Base-by-base conservation (phyloP, 148 eudicot genomes). In the Diospyros lotus region DNA sequence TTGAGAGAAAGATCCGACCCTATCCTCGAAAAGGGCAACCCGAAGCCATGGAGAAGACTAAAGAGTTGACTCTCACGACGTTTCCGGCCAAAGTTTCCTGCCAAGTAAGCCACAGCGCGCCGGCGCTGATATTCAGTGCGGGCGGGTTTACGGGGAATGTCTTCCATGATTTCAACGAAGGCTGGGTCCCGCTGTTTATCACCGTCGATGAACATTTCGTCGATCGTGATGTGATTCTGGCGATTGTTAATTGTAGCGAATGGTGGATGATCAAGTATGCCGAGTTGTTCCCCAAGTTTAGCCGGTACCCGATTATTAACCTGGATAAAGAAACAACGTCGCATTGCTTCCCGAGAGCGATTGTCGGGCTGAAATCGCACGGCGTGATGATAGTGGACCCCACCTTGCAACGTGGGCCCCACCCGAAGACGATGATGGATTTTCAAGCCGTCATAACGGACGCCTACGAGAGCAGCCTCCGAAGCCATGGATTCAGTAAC, bases 351-450 rank as follows among this genome's bases (percentile, higher is more conserved):
- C 79, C 86, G 0, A 81, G 83, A 0, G 90, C 71, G 6, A 80
- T 64, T 3, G 83, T 75, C 0, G 90, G 88, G 51, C 86, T 87
- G 28, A 77, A 84, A 64, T n/a, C 88, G 38, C 90, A 87, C 6
- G 90, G 90, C 39, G 84, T 85, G 1, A 87, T 87, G 90, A 85
- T 83, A 0, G 79, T 87, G 9, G 81, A 82, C 85, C 88, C 85
- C 17, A 41, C 75, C 9, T 39, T 79, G 46, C 79, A 77, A 10
- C 53, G 50, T 1, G 64, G 84, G 39, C 80, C 86, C 17, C 58
- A 48, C 10, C 77, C 62, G 3, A 87, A 83, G 75, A 80, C 80
- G 3, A 79, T 87, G 68, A 73, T 68, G 0, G 90, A 87, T 68
- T 83, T 87, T n/a, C 86, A 84, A 2, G 68, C 77, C 59, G 77